Evolutionary conservation across 208 protist genomes (phyloP), one percentile per base, ranked within the genome.

Genomic region (Wallacemonas sp.): DNA sequence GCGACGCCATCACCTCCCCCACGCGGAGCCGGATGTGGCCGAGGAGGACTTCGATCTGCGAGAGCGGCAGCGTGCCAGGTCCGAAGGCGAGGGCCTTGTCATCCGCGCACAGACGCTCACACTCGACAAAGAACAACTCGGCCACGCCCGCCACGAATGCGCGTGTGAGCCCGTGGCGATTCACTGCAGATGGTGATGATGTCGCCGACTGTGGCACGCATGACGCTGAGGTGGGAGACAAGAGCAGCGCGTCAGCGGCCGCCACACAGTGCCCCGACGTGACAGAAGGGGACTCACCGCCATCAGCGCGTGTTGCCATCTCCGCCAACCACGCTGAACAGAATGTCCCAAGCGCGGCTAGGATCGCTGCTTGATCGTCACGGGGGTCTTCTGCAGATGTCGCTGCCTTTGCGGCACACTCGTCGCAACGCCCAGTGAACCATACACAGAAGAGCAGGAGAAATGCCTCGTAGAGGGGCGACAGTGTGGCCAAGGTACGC

Each of bases 61-160:
- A n/a, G n/a, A 75, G 26, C 2, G 72, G 47, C 58, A 84, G 66
- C 9, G 41, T 45, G 5, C 76, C 69, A 14, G 36, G 14, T 28
- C 44, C 55, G 42, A 82, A 79, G 34, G 56, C 63, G 27, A 75
- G 74, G 5, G 80, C 73, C 1, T 55, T 63, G 22, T 77, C 82
- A 17, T 67, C 60, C 19, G 39, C 62, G 0, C 60, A 60, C 14
- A 66, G 56, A 4, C 60, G 41, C 31, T 66, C 70, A 60, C 65
- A 75, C 47, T 76, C 75, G 22, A n/a, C 59, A 34, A 76, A 76
- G 17, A 69, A 51, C 22, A 67, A 24, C 30, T 56, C 66, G n/a
- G 62, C 70, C 17, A 70, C 21, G 6, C 66, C 51, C 6, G 14
- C 39, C 30, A 65, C 33, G 14, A 63, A 58, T 31, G 64, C 58